These are phyloP conservation scores for Pseudonectria foliicola DNA, from an alignment of 2,329 filamentous ascomycete species.

Conservation along the genomic window DNA sequence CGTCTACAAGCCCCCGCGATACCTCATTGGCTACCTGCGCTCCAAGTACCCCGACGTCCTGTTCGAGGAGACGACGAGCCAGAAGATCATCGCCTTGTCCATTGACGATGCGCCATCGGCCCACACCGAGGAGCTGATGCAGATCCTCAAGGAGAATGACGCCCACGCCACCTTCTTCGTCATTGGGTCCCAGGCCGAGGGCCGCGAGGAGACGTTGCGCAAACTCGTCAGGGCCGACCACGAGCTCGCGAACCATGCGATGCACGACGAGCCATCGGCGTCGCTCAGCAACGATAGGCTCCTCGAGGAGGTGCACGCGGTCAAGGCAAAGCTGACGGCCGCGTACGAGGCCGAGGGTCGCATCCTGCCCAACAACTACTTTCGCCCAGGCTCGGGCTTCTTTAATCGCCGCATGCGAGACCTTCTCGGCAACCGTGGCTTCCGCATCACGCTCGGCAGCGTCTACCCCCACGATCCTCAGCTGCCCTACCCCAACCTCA, in stretches of 20 bases:
- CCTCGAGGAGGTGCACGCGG: constrained; percentile 53
- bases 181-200: constrained; percentile 68
- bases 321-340: constrained; percentile 52
- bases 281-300: constrained; percentile 54
- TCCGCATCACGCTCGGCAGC: constrained; percentile 69
- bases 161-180: constrained; percentile 82
- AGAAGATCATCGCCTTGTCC: constrained; percentile 71
- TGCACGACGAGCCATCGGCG: constrained; percentile 74
- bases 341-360: constrained; percentile 45
- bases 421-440: constrained; percentile 54
- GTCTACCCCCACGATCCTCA: constrained; percentile 93
- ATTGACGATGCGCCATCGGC: constrained; percentile 79
- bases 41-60: constrained; percentile 70
- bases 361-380: constrained; percentile 55
- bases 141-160: constrained; percentile 56
- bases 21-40: constrained; percentile 64
- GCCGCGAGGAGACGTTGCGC: constrained; percentile 46
- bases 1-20: constrained; percentile 74
- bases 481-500: constrained; percentile 60
- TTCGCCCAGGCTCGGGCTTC: constrained; percentile 78
- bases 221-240: constrained; percentile 55
- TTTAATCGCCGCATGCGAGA: constrained; percentile 66
- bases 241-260: constrained; percentile 81
- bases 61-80: constrained; percentile 55
- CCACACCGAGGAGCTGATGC: constrained; percentile 63